Conservation (phyloP, 768 basidiomycete genomes). For the Porpolomopsis calyptriformis region DNA sequence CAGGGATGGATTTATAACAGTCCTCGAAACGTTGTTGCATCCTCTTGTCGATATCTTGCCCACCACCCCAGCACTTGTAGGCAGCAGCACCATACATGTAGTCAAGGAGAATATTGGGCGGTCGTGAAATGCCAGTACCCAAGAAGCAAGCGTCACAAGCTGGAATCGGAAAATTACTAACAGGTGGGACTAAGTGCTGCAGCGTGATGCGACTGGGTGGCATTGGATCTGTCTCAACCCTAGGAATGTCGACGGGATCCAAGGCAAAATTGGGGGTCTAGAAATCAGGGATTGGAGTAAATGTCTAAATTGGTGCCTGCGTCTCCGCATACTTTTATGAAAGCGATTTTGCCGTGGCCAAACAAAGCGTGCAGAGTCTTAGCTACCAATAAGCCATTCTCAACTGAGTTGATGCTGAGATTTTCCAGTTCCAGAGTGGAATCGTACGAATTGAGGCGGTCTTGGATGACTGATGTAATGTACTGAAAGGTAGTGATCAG, state of each 20-base stretch:
- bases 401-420: conserved; percentile 1
- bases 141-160: background rate
- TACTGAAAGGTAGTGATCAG: conserved; percentile 8
- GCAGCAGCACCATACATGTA: conserved; percentile 14
- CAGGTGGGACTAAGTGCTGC: conserved; percentile 6
- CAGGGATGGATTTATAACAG: conserved; percentile 5
- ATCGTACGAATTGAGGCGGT: conserved; percentile 3
- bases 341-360: background rate
- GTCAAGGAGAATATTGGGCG: conserved; percentile 5
- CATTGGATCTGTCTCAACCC: conserved; percentile 9
- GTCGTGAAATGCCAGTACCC: conserved; percentile 3
- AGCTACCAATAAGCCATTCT: conserved; percentile 6
- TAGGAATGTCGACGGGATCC: conserved; percentile 8
- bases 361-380: conserved; percentile 4
- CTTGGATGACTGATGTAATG: conserved; percentile 5
- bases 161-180: background rate
- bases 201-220: conserved; percentile 12
- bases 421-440: background rate
- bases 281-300: background rate
- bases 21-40: conserved; percentile 5
- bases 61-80: conserved; percentile 11
- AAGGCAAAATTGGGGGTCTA: conserved; percentile 8
- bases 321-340: conserved; percentile 4
- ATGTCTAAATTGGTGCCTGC: background rate
- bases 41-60: conserved; percentile 8